Evolutionary conservation across 345 rosid species (phyloP).

Genomic region (Pugionium dolabratum): DNA sequence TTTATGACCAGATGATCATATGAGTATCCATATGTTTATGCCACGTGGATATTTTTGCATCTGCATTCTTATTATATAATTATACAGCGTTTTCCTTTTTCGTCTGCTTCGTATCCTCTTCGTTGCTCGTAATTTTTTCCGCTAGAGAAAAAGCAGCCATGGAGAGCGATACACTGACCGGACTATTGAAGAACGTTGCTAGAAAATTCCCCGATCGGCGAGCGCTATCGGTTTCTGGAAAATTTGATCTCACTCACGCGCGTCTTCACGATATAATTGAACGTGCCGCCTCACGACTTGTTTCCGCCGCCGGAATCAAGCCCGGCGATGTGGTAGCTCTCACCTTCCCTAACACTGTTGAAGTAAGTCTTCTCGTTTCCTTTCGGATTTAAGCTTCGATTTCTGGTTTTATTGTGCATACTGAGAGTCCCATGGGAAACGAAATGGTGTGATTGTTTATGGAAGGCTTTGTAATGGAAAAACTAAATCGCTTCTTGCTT

Average conservation of each 20-base stretch:
- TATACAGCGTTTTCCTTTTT: not conserved
- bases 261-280: conserved; percentile 56
- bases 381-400: conserved; percentile 3
- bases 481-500: not conserved
- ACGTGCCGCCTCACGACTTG: conserved; percentile 52
- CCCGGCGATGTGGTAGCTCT: conserved; percentile 68
- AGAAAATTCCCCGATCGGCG: conserved; percentile 46
- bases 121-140: conserved; percentile 9
- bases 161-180: conserved; percentile 54
- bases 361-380: conserved; percentile 46
- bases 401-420: not conserved
- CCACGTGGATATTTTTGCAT: conserved; percentile 14
- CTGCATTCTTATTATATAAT: no score
- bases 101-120: not conserved
- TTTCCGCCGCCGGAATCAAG: conserved; percentile 44
- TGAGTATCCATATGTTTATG: not conserved
- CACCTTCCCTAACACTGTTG: conserved; percentile 62
- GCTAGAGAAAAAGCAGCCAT: conserved; percentile 23
- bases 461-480: not conserved
- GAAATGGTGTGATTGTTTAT: no score
- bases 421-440: not conserved
- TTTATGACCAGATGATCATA: conserved; percentile 6
- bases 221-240: conserved; percentile 56
- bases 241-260: conserved; percentile 54
- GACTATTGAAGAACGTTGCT: conserved; percentile 46